Conservation (phyloP, 2,329 filamentous ascomycete genomes). For the Colletotrichum costaricense region DNA sequence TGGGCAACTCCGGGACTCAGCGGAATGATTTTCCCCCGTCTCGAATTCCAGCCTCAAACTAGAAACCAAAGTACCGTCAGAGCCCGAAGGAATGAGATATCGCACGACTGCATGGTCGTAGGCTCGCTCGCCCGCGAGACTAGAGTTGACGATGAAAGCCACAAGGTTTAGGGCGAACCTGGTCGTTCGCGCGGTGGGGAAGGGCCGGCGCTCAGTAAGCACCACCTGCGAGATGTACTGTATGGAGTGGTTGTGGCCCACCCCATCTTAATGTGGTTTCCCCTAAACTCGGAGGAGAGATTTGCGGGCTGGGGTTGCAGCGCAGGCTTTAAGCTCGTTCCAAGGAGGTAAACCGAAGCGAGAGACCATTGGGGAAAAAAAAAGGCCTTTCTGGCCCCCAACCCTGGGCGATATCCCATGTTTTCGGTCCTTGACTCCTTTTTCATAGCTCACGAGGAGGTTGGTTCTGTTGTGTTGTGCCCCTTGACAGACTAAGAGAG, state of each 20-base stretch:
- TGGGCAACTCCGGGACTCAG: neutral
- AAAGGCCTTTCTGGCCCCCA: constrained; percentile 8
- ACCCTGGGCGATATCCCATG: neutral
- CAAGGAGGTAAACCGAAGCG: constrained; percentile 13
- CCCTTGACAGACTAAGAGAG: neutral
- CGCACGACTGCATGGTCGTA: neutral
- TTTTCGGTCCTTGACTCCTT: neutral
- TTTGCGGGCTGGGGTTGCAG: constrained; percentile 15
- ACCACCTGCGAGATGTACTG: neutral
- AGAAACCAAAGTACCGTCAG: neutral
- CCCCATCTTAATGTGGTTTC: neutral
- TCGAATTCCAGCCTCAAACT: neutral
- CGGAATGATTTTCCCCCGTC: neutral
- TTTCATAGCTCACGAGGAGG: neutral
- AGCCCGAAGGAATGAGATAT: neutral
- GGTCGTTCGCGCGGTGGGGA: neutral
- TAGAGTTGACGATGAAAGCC: neutral
- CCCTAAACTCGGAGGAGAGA: neutral
- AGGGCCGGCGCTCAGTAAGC: constrained; percentile 21
- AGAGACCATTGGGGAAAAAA: neutral
- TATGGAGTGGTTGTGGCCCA: neutral
- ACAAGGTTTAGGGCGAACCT: neutral
- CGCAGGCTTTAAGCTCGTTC: neutral
- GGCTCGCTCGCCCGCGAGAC: too few species aligned
- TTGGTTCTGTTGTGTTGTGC: neutral